Percentiles rank a stretch among this genome's conserved stretches.
Evolutionary conservation across 192 early-diverging fungal genomes (phyloP).

Genomic region (Podila verticillata): DNA sequence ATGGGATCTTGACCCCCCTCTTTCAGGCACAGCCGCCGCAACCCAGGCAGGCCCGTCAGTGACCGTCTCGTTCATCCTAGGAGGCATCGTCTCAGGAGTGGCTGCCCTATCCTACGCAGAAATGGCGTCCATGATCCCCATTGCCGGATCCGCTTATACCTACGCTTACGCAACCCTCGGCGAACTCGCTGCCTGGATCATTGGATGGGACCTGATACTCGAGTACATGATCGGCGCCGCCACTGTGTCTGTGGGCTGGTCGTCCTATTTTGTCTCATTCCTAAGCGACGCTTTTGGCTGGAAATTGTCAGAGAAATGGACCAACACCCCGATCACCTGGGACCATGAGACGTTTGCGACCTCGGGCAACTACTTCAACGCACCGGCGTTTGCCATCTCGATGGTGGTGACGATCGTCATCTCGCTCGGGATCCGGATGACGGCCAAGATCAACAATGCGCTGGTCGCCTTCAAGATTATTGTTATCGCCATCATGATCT

Average conservation of each 20-base stretch:
- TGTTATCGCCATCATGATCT: constrained; percentile 82
- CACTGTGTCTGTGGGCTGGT: constrained; percentile 86
- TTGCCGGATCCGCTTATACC: constrained; percentile 88
- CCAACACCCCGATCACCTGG: constrained; percentile 78
- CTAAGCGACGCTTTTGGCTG: constrained; percentile 68
- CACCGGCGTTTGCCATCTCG: constrained; percentile 78
- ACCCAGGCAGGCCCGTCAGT: constrained; percentile 86
- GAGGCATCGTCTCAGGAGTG: constrained; percentile 76
- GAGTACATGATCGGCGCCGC: constrained; percentile 90
- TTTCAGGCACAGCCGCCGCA: constrained; percentile 71
- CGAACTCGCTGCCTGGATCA: constrained; percentile 89
- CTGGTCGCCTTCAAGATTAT: constrained; percentile 80
- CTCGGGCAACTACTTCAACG: constrained; percentile 69
- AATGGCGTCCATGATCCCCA: constrained; percentile 86
- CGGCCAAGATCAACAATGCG: constrained; percentile 76
- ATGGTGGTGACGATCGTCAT: constrained; percentile 72
- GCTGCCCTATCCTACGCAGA: constrained; percentile 89
- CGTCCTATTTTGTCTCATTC: constrained; percentile 79
- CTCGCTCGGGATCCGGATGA: constrained; percentile 76
- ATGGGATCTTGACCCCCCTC: constrained; percentile 10
- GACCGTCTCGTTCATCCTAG: constrained; percentile 82
- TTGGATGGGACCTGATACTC: constrained; percentile 91
- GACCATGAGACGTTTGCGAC: constrained; percentile 28
- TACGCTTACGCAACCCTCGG: constrained; percentile 89
- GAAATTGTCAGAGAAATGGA: constrained; percentile 63